Percentiles rank a stretch among this genome's conserved stretches.
These are phyloP conservation scores for Fraxinus sp. DNA, from an alignment of 305 asterid species.

Conservation along the genomic window DNA sequence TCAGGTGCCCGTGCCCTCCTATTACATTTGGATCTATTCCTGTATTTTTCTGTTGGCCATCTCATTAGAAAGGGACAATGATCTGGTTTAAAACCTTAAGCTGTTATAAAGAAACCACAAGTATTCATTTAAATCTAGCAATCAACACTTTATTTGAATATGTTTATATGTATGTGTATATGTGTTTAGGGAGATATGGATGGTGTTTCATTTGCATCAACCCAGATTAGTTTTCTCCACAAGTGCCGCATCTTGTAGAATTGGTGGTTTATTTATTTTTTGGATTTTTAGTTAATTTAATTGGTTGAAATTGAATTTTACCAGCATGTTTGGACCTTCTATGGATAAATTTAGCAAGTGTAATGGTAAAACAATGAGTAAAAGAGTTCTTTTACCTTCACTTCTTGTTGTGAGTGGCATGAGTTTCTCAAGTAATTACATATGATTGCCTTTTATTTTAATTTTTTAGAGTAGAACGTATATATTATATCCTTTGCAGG, in stretches of 20 bases:
- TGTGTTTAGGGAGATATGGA: neutral
- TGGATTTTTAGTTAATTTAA: neutral
- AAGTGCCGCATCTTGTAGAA: neutral
- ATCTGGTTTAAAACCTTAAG: neutral
- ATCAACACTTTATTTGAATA: neutral
- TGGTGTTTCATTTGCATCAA: neutral
- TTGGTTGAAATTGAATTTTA: neutral
- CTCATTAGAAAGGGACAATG: neutral
- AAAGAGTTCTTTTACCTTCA: neutral
- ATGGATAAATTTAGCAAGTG: neutral
- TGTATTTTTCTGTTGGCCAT: neutral
- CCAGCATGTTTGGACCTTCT: neutral
- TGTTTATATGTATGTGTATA: neutral
- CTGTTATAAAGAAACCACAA: neutral
- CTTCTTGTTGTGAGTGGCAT: neutral
- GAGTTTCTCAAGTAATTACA: neutral
- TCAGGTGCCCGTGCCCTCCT: slow-evolving; percentile 64
- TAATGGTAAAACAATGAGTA: neutral
- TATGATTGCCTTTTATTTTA: too few relatives aligned
- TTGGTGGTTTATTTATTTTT: neutral
- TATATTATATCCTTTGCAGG: neutral
- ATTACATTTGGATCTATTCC: neutral
- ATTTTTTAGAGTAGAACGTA: neutral
- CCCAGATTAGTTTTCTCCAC: neutral
- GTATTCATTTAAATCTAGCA: neutral